phyloP scores from a whole-genome alignment of 2,329 filamentous ascomycete species.

The Calonectria honghensis region DNA sequence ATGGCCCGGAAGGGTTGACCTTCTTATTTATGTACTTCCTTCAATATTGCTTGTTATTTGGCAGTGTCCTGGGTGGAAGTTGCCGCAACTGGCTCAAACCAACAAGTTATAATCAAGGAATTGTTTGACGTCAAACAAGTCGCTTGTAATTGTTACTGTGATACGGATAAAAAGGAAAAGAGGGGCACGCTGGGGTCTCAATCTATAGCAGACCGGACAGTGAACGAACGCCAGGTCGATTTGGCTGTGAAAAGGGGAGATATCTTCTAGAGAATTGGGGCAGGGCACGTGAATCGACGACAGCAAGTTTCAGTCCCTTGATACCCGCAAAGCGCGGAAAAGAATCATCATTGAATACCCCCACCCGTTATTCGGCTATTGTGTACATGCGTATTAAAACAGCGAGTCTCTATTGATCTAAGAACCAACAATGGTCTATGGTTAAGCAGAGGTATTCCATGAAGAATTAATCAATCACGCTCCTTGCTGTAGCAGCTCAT shows the following conservation, averaged over 20 bases:
- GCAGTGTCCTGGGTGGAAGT: not conserved
- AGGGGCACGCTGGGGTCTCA: not conserved
- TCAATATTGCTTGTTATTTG: not conserved
- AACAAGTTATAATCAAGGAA: not conserved
- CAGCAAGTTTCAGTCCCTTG: no score
- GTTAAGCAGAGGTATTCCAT: not conserved
- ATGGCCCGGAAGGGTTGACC: not conserved
- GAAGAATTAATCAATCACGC: not conserved
- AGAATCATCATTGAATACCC: not conserved
- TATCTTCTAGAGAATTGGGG: no score
- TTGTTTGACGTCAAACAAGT: not conserved
- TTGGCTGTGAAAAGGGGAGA: no score
- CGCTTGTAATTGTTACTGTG: not conserved
- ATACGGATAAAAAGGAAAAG: not conserved
- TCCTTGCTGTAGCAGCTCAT: not conserved
- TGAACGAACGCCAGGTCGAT: no score
- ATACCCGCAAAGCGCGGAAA: not conserved
- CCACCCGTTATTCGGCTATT: not conserved
- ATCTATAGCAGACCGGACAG: not conserved
- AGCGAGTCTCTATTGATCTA: constrained; percentile 5
- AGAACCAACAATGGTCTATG: not conserved
- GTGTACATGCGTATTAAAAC: not conserved
- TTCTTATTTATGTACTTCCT: not conserved
- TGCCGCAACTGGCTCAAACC: not conserved
- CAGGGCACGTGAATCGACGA: not conserved